These are phyloP conservation scores for Syncephalastrum monosporum DNA, from an alignment of 371 early-diverging fungal genomes.

Conservation along the genomic window DNA sequence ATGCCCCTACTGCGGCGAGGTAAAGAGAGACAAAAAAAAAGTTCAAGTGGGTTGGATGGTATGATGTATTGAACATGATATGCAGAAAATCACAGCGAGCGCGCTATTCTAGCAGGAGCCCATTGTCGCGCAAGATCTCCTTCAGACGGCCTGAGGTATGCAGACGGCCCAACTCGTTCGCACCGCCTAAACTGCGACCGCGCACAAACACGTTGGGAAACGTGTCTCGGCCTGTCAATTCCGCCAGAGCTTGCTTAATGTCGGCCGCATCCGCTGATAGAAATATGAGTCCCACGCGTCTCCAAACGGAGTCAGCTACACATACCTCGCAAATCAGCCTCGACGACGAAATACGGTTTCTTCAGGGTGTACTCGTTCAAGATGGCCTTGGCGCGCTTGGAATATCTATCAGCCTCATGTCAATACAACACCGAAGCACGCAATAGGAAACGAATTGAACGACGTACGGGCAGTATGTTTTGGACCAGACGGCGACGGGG, in stretches of 20 bases:
- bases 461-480: slow-evolving; percentile 9
- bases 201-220: slow-evolving; percentile 38
- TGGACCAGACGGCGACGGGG: slow-evolving; percentile 6
- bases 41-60: too few relatives aligned
- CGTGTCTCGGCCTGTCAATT: slow-evolving; percentile 29
- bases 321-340: slow-evolving; percentile 6
- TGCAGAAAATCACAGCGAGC: slow-evolving; percentile 42
- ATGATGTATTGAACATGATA: background rate
- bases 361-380: background rate
- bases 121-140: slow-evolving; percentile 9
- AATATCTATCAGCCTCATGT: background rate
- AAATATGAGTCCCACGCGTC: background rate
- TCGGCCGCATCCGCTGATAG: slow-evolving; percentile 26
- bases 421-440: background rate
- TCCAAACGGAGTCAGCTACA: background rate
- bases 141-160: slow-evolving; percentile 24
- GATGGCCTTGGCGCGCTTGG: slow-evolving; percentile 9
- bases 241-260: slow-evolving; percentile 24
- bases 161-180: slow-evolving; percentile 26
- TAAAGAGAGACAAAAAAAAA: slow-evolving; percentile 14
- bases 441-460: background rate
- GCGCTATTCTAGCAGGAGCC: slow-evolving; percentile 8
- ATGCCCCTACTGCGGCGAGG: slow-evolving; percentile 48
- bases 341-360: slow-evolving; percentile 4
- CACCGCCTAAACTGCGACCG: slow-evolving; percentile 29